phyloP scores from a whole-genome alignment of 2,329 filamentous ascomycete species.

The Pseudocercospora macadamiae region DNA sequence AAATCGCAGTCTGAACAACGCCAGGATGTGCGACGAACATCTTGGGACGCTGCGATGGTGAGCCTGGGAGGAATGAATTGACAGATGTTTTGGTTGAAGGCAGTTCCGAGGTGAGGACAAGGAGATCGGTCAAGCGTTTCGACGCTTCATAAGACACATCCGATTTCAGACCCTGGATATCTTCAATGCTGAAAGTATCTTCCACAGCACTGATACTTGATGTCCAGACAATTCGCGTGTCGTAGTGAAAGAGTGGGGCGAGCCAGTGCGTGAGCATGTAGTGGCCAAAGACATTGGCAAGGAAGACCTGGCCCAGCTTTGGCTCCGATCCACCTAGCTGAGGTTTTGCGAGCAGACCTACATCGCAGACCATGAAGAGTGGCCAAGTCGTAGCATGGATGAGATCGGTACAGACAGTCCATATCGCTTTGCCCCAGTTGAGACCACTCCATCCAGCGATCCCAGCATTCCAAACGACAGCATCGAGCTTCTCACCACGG shows the following conservation, averaged over 20 bases:
- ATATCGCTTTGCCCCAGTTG: constrained; percentile 66
- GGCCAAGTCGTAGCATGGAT: constrained; percentile 75
- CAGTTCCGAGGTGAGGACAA: constrained; percentile 73
- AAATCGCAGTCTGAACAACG: constrained; percentile 78
- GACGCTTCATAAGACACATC: constrained; percentile 76
- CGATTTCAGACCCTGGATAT: constrained; percentile 73
- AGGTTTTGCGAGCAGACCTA: constrained; percentile 57
- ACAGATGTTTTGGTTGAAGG: constrained; percentile 64
- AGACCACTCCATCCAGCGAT: constrained; percentile 85
- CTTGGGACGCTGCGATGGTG: constrained; percentile 53
- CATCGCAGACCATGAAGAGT: constrained; percentile 68
- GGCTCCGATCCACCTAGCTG: constrained; percentile 59
- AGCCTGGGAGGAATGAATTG: constrained; percentile 57
- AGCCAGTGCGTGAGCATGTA: constrained; percentile 85
- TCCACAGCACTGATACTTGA: constrained; percentile 74
- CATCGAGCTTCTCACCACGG: constrained; percentile 72
- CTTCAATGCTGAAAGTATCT: constrained; percentile 62
- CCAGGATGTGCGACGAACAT: constrained; percentile 86
- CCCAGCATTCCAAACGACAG: constrained; percentile 82
- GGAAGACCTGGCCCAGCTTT: constrained; percentile 78
- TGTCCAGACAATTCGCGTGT: constrained; percentile 78
- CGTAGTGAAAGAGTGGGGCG: constrained; percentile 66
- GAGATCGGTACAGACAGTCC: constrained; percentile 62
- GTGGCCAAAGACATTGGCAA: constrained; percentile 92
- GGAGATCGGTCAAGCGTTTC: constrained; percentile 83